Percentiles rank a stretch among this genome's conserved stretches.
Conservation (phyloP, 306 rosid genomes). For the Glycyrrhiza uralensis region DNA sequence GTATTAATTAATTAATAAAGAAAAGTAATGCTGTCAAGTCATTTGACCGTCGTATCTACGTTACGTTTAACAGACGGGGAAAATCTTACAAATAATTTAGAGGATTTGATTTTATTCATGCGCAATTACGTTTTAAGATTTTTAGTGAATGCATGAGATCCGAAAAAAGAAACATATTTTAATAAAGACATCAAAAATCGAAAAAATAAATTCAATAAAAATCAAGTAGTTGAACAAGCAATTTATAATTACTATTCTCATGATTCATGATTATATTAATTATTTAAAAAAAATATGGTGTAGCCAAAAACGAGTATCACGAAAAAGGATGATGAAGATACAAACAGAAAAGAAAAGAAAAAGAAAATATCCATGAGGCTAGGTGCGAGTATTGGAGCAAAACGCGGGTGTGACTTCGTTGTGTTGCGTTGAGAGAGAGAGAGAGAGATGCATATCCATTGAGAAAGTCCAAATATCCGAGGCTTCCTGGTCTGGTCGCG, state of each 20-base stretch:
- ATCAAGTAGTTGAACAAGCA: neutral
- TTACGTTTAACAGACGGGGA: neutral
- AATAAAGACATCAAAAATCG: neutral
- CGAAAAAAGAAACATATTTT: neutral
- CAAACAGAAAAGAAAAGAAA: neutral
- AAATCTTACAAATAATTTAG: neutral
- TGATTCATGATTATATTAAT: neutral
- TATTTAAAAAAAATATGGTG: neutral
- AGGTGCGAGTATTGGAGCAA: conserved; percentile 28
- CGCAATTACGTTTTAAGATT: neutral
- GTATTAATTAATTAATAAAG: neutral
- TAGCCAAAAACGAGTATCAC: neutral
- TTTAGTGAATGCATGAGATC: neutral
- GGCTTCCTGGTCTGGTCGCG: conserved; percentile 32
- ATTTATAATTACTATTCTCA: neutral
- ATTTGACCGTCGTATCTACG: neutral
- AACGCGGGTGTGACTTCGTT: conserved; percentile 25
- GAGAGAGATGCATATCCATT: conserved; percentile 21
- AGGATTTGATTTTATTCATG: neutral
- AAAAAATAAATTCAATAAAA: neutral
- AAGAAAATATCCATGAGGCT: neutral
- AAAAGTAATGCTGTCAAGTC: neutral
- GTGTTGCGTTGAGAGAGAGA: neutral
- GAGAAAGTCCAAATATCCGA: conserved; percentile 18
- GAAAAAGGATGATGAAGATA: conserved; percentile 17